Evolutionary conservation across 2,329 filamentous ascomycete genomes (phyloP), one percentile per base, ranked within the genome.

Genomic region (Cytospora schulzeri): DNA sequence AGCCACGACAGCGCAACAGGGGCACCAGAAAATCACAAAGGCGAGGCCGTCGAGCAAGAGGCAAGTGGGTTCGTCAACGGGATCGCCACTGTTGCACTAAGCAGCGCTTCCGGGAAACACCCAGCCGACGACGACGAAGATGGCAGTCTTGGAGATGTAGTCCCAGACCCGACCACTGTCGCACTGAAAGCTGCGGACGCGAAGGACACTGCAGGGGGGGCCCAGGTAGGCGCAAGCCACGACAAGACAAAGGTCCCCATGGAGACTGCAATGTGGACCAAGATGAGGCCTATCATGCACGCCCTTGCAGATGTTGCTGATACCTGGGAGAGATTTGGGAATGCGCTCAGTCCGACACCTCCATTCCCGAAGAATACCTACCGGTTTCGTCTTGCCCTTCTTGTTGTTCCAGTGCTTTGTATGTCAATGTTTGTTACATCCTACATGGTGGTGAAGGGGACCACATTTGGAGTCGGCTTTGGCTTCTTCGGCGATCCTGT

Each of bases 171-270:
- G 1, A 78, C 79, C 0, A 70, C 76, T 3, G 26, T 81, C 0
- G 76, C 78, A 0, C 68, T 73, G 4, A 72, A 74, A 15, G 73
- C 78, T 3, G 74, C 77, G 0, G 73, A 80, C 22, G 81, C 79
- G 6, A 78, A 77, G 64, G 75, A 79, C 4, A 74, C 76, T 26
- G 76, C 79, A 0, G 68, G 70, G 0, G 89, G 88, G 1, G 77
- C 76, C 0, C 78, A 81, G 9, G 76, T 84, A 0, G 73, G 75
- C 12, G 73, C 28, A 3, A 76, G 83, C 12, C 83, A 91, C 64
- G 90, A 94, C 76, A 91, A 92, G 75, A 91, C 91, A 6, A 93
- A 92, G 73, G 84, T 90, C 31, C 91, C 91, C 0, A 88, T 94
- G 76, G 89, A 91, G 67, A 86, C 86, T 6, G 87, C 88, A 0